Percentiles rank a stretch among this genome's conserved stretches.
phyloP scores from a whole-genome alignment of 106 monocot species.

The Platanthera zijinensis region DNA sequence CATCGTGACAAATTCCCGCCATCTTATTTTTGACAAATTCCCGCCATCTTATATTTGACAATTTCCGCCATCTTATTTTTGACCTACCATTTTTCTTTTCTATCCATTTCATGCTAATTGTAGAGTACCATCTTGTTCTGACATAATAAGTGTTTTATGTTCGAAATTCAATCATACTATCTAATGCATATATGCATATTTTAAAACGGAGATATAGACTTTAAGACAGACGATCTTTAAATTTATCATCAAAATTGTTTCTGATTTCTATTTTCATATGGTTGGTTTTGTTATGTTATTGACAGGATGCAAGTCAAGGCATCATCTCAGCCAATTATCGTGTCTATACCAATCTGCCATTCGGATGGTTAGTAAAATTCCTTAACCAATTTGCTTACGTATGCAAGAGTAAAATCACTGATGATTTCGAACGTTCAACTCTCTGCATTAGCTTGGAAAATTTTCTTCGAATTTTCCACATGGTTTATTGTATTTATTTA shows the following conservation, averaged over 20 bases:
- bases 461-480: conserved; percentile 1
- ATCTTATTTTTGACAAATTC: neutral
- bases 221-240: neutral
- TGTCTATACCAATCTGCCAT: conserved; percentile 83
- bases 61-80: neutral
- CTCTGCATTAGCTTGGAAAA: neutral
- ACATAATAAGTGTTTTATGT: neutral
- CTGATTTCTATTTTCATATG: neutral
- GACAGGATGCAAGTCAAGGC: conserved; percentile 93
- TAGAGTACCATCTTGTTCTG: neutral
- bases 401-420: neutral
- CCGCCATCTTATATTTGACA: neutral
- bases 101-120: neutral
- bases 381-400: neutral
- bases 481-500: neutral
- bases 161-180: neutral
- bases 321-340: conserved; percentile 75
- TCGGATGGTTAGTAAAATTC: conserved; percentile 60
- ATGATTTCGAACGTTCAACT: neutral
- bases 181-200: neutral
- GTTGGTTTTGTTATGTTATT: conserved; percentile 3
- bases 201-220: neutral
- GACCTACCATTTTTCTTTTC: neutral
- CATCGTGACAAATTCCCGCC: neutral
- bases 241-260: neutral